These are phyloP conservation scores for Brettanomyces sp. DNA, from an alignment of 805 yeast genomes.

Conservation along the genomic window DNA sequence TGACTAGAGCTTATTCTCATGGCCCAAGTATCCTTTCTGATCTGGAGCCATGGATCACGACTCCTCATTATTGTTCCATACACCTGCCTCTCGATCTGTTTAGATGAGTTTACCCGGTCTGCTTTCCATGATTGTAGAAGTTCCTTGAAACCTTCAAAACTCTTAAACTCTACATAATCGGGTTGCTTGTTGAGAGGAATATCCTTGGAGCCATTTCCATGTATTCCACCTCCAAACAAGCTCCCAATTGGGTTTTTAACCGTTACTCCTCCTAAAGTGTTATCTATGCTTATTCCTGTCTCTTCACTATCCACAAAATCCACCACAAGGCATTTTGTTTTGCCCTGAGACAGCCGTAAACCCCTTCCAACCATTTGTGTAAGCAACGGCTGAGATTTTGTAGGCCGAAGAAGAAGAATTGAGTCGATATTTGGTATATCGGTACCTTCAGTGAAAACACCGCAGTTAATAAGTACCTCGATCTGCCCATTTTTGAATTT, in stretches of 20 bases:
- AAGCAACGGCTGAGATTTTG: constrained; percentile 60
- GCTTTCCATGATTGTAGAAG: constrained; percentile 11
- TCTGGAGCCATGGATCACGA: constrained; percentile 13
- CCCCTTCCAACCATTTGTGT: constrained; percentile 93
- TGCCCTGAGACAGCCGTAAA: constrained; percentile 51
- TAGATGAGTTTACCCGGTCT: constrained; percentile 3
- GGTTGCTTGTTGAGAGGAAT: constrained; percentile 7
- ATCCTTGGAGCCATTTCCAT: neutral
- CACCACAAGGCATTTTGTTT: constrained; percentile 60
- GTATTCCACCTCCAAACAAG: neutral
- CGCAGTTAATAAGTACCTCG: constrained; percentile 77
- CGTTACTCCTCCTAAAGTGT: constrained; percentile 14
- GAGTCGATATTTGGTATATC: constrained; percentile 88
- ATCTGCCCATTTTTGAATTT: constrained; percentile 56
- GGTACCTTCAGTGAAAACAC: constrained; percentile 89
- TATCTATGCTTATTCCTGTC: constrained; percentile 18
- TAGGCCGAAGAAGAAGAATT: constrained; percentile 69
- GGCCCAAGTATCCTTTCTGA: constrained; percentile 15
- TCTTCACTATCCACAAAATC: constrained; percentile 63
- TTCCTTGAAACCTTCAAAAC: constrained; percentile 20
- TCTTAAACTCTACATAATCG: constrained; percentile 20
- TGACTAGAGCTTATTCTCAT: constrained; percentile 7
- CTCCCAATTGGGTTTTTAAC: constrained; percentile 7
- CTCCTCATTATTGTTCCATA: constrained; percentile 6
- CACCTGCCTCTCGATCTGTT: constrained; percentile 6